Base-by-base conservation (phyloP, 2,329 filamentous ascomycete genomes). In the Botrytis cinerea region DNA sequence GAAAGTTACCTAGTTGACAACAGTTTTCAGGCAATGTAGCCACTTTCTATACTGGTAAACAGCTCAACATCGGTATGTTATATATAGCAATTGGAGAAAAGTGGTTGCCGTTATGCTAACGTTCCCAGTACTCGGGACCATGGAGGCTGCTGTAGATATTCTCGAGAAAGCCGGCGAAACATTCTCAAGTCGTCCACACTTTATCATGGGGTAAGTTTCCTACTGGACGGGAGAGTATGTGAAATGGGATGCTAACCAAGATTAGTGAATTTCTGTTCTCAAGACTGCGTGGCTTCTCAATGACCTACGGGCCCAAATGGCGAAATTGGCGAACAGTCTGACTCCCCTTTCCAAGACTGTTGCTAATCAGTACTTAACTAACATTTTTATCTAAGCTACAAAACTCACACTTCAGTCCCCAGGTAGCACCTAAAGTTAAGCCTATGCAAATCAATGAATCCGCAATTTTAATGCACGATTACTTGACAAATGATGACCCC, bases 251-350 rank as follows among this genome's bases (percentile, higher is more conserved):
- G 35, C 22, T 61, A 25, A 61, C 12, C 3, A n/a, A 61, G 5
- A 2, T 61, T 18, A 61, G 59, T 0, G 59, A 61, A 38, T 61
- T 61, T 40, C 59, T 61, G 35, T 61, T 61, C 25, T 61, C 59
- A 40, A 61, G 59, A 25, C 35, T 61, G 59, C 59, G 59, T 61
- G 59, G 59, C 59, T 61, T 61, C 35, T 61, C 59, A 61, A 61
- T 61, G 59, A 61, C 59, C 22, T 61, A 61, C 59, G 59, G 35
- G 35, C 59, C 59, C 16, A 61, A 61, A 40, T 61, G 59, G 59
- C 22, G 59, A 61, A 61, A 61, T 38, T 61, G 59, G 59, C 59
- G 59, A 61, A 61, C 59, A 38, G 59, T 61, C 7, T 40, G 59
- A 40, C 35, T 18, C 22, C 59, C 59, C 4, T 28, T 54, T 54